A percentile compares a stretch with the other conserved stretches of the same genome.
Evolutionary conservation across 495 filamentous ascomycete genomes (phyloP).

Genomic region (Letharia lupina): DNA sequence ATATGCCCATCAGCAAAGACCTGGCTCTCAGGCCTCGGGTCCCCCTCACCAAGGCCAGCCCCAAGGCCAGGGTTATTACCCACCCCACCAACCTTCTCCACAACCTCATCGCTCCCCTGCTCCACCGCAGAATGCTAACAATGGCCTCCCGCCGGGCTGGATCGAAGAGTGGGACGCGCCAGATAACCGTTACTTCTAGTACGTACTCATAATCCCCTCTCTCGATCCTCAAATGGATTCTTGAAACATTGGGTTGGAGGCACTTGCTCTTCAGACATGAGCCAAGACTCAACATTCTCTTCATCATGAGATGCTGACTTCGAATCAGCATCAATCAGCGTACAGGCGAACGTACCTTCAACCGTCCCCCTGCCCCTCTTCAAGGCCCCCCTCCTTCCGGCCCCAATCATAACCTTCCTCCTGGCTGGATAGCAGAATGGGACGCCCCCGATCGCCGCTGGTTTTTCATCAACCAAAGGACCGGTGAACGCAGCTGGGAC

Average conservation of each 20-base stretch:
- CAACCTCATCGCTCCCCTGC: neutral
- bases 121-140: neutral
- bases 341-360: constrained; percentile 4
- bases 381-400: neutral
- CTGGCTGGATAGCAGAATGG: constrained; percentile 2
- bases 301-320: neutral
- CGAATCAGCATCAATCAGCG: neutral
- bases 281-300: neutral
- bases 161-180: constrained; percentile 6
- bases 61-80: neutral
- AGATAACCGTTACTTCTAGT: neutral
- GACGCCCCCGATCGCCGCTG: constrained; percentile 1
- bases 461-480: constrained; percentile 1
- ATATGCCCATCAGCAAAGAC: neutral
- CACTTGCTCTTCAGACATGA: neutral
- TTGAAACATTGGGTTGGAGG: neutral
- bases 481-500: neutral
- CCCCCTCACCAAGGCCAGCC: constrained; percentile 1
- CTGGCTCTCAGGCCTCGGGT: neutral
- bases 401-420: constrained; percentile 1
- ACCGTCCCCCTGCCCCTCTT: neutral
- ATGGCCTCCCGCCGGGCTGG: neutral
- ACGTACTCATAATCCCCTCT: neutral
- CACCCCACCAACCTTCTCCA: neutral
- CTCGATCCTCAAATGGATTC: neutral